Conservation (phyloP, 352 stramenopile genomes). For the Aphanomyces invadans region DNA sequence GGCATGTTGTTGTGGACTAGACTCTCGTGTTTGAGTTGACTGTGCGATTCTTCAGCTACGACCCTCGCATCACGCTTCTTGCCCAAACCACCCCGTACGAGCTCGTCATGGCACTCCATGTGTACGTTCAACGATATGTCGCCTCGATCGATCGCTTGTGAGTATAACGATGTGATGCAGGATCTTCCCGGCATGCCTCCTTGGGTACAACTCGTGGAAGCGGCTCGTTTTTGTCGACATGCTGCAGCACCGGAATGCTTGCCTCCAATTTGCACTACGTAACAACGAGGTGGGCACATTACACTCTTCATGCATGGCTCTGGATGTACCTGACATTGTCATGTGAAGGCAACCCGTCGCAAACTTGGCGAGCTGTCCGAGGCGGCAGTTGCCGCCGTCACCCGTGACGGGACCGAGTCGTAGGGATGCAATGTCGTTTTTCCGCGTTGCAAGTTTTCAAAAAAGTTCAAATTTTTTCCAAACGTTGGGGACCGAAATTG, state of each 20-base stretch:
- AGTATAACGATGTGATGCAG: neutral
- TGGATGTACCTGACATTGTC: too few relatives aligned
- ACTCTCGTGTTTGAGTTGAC: slow-evolving; percentile 47
- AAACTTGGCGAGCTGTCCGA: neutral
- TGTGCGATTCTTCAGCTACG: slow-evolving; percentile 45
- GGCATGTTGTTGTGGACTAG: slow-evolving; percentile 27
- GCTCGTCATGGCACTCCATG: slow-evolving; percentile 44
- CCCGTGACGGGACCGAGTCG: neutral
- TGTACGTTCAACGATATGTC: slow-evolving; percentile 9
- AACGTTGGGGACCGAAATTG: too few relatives aligned
- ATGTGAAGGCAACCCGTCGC: neutral
- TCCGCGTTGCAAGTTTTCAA: too few relatives aligned
- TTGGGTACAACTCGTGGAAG: slow-evolving; percentile 34
- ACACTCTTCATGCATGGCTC: neutral
- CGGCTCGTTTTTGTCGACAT: slow-evolving; percentile 53
- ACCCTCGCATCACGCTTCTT: slow-evolving; percentile 42
- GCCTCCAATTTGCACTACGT: neutral
- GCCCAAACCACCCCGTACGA: slow-evolving; percentile 49
- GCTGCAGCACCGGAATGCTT: slow-evolving; percentile 35
- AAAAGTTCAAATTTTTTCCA: too few relatives aligned
- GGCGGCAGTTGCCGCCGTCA: neutral
- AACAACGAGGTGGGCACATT: neutral
- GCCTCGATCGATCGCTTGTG: neutral
- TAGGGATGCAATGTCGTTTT: too few relatives aligned
- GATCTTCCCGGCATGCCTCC: neutral